Base-by-base conservation (phyloP, 345 rosid genomes). In the Turritis glabra region DNA sequence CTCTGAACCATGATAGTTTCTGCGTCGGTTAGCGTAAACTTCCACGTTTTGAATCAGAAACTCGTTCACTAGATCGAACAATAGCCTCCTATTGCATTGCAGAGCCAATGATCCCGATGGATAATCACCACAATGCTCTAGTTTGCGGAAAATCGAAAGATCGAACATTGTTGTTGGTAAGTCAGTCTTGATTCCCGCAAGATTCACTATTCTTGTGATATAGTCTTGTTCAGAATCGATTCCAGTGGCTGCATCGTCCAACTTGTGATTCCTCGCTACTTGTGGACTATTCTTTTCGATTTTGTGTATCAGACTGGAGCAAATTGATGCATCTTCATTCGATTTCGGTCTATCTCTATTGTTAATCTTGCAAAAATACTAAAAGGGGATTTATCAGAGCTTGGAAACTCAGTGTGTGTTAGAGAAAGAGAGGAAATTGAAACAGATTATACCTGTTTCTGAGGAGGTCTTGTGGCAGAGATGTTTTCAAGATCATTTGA, bases 61-160 rank as follows among this genome's bases (percentile, higher is more conserved):
- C 77, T 92, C 90, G 54, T 83, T 88, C 10, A 80, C 82, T 0
- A 89, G 79, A 23, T 84, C 82, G 44, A 92, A 90, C 76, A 89
- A 53, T 13, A 90, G 62, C 67, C 74, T 92, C 10, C 91, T 69
- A 65, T 92, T 85, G 71, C 89, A 82, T 1, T 73, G 71, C 4
- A 47, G 89, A 48, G 58, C 30, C 51, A 91, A 43, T 27, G 72
- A 0, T 38, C 67, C 71, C 4, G 64, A 5, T 12, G 26, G 5
- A 1, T 17, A 19, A 41, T 65, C 37, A 37, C 37, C 26, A 44
- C 46, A 78, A 22, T 58, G 52, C 62, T 89, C 93, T 26, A 89
- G 84, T 40, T 75, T 40, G 47, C 74, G 27, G 73, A 92, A 90
- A 53, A 82, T 82, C 18, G 85, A 84, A 17, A 86, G 85, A 74